Evolutionary conservation across 305 asterid species (phyloP).

Genomic region (Fraxinus angustifolia): DNA sequence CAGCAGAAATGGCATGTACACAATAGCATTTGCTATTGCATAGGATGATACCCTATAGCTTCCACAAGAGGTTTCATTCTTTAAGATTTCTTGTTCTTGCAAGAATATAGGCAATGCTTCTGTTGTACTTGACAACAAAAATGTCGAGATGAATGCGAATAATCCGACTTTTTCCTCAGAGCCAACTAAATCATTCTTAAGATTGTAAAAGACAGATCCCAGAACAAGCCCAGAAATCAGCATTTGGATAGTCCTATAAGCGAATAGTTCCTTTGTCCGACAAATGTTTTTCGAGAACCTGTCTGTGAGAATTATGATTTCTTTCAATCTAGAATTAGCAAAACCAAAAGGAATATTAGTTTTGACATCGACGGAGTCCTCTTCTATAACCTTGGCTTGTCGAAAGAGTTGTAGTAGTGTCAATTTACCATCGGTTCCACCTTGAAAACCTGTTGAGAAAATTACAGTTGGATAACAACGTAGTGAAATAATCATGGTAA

Average conservation of each 20-base stretch:
- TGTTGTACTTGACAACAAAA: slow-evolving; percentile 65
- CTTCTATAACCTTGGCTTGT: slow-evolving; percentile 63
- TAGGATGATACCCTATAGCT: slow-evolving; percentile 83
- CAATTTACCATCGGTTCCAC: not conserved
- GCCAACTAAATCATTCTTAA: slow-evolving; percentile 45
- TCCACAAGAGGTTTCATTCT: slow-evolving; percentile 80
- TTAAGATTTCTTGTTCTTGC: slow-evolving; percentile 79
- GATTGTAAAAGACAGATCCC: slow-evolving; percentile 74
- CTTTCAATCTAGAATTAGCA: slow-evolving; percentile 56
- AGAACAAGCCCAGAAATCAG: slow-evolving; percentile 62
- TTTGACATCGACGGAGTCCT: slow-evolving; percentile 33
- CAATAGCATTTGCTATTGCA: slow-evolving; percentile 71
- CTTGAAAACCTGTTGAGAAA: not conserved
- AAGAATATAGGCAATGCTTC: slow-evolving; percentile 92
- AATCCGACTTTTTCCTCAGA: slow-evolving; percentile 72
- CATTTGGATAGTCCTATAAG: slow-evolving; percentile 69
- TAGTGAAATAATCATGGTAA: no score
- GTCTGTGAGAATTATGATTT: slow-evolving; percentile 56
- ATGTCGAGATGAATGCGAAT: slow-evolving; percentile 77
- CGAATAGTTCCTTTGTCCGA: slow-evolving; percentile 75
- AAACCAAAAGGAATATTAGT: slow-evolving; percentile 32
- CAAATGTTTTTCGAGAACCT: slow-evolving; percentile 76
- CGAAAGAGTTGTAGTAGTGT: slow-evolving; percentile 71
- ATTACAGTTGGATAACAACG: not conserved
- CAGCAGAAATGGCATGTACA: slow-evolving; percentile 77